Evolutionary conservation across 1,284 basidiomycete genomes (phyloP), one percentile per base, ranked within the genome.

Genomic region (Ustilago hordei): DNA sequence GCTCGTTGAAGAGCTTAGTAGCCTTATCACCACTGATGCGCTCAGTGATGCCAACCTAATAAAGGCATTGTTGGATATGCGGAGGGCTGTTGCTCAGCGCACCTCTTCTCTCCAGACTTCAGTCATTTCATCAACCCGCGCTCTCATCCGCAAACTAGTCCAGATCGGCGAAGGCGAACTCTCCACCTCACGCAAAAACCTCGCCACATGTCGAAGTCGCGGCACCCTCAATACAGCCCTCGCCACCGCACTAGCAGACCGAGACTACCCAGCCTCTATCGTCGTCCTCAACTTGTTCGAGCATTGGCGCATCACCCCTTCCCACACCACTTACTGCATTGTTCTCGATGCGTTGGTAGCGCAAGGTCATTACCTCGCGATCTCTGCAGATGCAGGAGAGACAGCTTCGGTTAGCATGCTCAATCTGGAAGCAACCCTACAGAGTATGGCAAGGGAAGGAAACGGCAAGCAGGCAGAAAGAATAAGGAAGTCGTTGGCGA

Each of bases 201-300:
- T 65, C 2, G 60, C 65, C 11, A 13, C 58, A 7, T 57, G 55
- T 19, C 39, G 69, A 35, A 72, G 63, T 32, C 69, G 66, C 7
- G 61, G 58, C 28, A 64, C 50, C 11, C 65, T 78, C 65, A 75
- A 78, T 35, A 54, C 39, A 5, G 76, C 76, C 2, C 62, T 78
- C 32, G 15, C n/a, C 8, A n/a, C 76, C 1, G 64, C 57, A 5
- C 47, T 78, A 59, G 38, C 57, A 11, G 64, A 69, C 19, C 61
- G 54, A 34, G 76, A 78, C 48, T 78, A 71, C 34, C 71, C 76
- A 1, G 68, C 72, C 8, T 59, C 60, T 8, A 19, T 69, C 2
- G 66, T 62, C 19, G 39, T 75, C 12, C 63, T 78, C 48, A 72
- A 72, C 36, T 52, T 69, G 13, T 78, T 78, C 23, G 68, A 71